phyloP scores from a whole-genome alignment of 2,329 filamentous ascomycete genomes.

The Penicillium psychrosexuale region DNA sequence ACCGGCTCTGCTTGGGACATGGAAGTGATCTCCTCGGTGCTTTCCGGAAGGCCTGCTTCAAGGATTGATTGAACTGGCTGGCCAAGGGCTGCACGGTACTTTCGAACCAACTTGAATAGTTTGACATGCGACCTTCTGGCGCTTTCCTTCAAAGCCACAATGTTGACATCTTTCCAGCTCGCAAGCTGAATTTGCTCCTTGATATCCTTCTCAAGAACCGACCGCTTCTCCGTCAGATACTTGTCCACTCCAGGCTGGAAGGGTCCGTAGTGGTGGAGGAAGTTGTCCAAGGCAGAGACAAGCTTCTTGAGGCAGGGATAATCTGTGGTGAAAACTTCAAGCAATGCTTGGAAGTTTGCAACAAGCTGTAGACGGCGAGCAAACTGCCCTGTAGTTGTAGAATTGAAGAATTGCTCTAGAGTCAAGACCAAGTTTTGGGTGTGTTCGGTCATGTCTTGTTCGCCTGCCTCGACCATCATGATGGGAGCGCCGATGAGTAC shows the following conservation, averaged over 20 bases:
- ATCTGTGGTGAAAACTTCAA: slow-evolving; percentile 60
- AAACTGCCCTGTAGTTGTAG: slow-evolving; percentile 79
- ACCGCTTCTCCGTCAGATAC: slow-evolving; percentile 64
- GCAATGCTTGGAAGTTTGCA: slow-evolving; percentile 58
- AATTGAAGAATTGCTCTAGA: slow-evolving; percentile 73
- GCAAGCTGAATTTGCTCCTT: slow-evolving; percentile 89
- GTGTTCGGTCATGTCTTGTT: slow-evolving; percentile 62
- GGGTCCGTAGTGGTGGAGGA: slow-evolving; percentile 70
- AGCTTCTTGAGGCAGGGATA: slow-evolving; percentile 59
- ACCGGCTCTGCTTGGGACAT: slow-evolving; percentile 8
- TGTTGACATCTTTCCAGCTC: slow-evolving; percentile 98
- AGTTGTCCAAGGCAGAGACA: slow-evolving; percentile 66
- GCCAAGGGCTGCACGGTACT: slow-evolving; percentile 76
- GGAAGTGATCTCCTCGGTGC: slow-evolving; percentile 31
- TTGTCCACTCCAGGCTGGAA: slow-evolving; percentile 67
- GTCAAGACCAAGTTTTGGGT: slow-evolving; percentile 68
- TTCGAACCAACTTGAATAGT: slow-evolving; percentile 84
- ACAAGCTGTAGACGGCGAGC: slow-evolving; percentile 69
- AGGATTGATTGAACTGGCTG: slow-evolving; percentile 67
- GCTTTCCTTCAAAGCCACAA: slow-evolving; percentile 82
- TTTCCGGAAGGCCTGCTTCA: slow-evolving; percentile 31
- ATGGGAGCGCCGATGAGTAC: slow-evolving; percentile 75
- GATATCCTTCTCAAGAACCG: slow-evolving; percentile 82
- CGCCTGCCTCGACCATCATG: slow-evolving; percentile 57
- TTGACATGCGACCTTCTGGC: slow-evolving; percentile 87